A percentile compares a stretch with the other conserved stretches of the same genome.
Evolutionary conservation across 305 asterid species (phyloP).

Genomic region (Fraxinus platypoda): DNA sequence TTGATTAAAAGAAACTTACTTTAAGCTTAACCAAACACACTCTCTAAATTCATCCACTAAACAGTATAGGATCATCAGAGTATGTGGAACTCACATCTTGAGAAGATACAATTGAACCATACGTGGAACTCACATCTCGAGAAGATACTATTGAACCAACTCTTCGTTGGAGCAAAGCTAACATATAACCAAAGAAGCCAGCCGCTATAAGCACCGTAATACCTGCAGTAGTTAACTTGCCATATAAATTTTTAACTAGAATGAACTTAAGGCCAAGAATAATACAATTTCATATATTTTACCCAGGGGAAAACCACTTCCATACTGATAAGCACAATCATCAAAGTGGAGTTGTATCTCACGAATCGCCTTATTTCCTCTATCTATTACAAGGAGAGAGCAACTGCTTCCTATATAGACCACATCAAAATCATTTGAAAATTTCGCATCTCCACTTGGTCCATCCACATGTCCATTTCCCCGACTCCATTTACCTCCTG

Average conservation of each 20-base stretch:
- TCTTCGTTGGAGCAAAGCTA: conserved; percentile 77
- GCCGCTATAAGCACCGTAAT: conserved; percentile 77
- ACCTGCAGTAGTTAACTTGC: conserved; percentile 41
- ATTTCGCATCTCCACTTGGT: conserved; percentile 91
- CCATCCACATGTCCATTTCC: conserved; percentile 93
- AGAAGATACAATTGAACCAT: neutral
- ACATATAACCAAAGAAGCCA: conserved; percentile 94
- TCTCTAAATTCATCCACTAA: neutral
- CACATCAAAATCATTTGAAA: conserved; percentile 91
- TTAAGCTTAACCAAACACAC: neutral
- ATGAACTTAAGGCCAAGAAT: conserved; percentile 11
- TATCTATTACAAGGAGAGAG: conserved; percentile 93
- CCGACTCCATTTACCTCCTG: conserved; percentile 85
- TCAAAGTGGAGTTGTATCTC: conserved; percentile 93
- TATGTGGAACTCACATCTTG: neutral
- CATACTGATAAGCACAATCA: conserved; percentile 96
- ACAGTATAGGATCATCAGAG: neutral
- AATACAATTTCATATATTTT: conserved; percentile 13
- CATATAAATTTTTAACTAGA: neutral
- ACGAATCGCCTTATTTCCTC: conserved; percentile 91
- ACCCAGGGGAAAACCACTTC: conserved; percentile 86
- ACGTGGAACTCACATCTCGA: conserved; percentile 46
- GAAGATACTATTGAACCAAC: conserved; percentile 64
- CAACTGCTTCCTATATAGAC: conserved; percentile 95
- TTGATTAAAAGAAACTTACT: neutral